Base-by-base conservation (phyloP, 2,329 filamentous ascomycete species). In the Colletotrichum zoysiae region DNA sequence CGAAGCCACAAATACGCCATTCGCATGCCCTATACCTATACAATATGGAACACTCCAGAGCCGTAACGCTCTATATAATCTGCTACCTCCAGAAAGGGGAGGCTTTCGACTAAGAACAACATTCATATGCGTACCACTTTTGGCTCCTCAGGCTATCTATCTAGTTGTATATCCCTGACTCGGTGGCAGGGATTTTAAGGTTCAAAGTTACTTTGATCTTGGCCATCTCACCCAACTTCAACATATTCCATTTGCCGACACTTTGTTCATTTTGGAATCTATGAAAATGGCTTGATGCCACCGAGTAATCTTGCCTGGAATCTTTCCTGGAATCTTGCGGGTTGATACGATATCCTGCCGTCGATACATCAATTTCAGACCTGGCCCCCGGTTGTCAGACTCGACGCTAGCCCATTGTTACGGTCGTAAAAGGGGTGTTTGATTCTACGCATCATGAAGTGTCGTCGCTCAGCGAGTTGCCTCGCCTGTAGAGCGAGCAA, bases 401-500 rank as follows among this genome's bases (percentile, higher is more conserved):
- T 9, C 6, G 3, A 33, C 14, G 26, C 16, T 20, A 33, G 2
- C 50, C 7, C 14, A 18, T 3, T 4, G 3, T 1, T 6, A 1
- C 2, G 6, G 6, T 18, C 35, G 40, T 51, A n/a, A 51, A 51
- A 42, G 55, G 58, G 33, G 48, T 33, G 1, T 33, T 8, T 18
- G 4, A 3, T n/a, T 16, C 7, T 18, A 40, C 20, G 79, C 38
- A 69, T 33, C 18, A 71, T 69, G 69, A 65, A 53, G 30, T 59
- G 60, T 12, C 71, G 60, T 20, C 56, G 55, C 7, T 68, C 60
- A 11, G 38, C 44, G 42, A 67, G 68, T 56, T 74, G 64, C 64
- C 51, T 72, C 50, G 65, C 69, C 38, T 69, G 71, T 44, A 72
- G 65, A 46, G 57, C 57, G 44, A 42, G 69, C 35, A 72, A 64